Percentiles rank a stretch among this genome's conserved stretches.
Evolutionary conservation across 805 yeast genomes (phyloP).

Genomic region (Brettanomyces anomalus): DNA sequence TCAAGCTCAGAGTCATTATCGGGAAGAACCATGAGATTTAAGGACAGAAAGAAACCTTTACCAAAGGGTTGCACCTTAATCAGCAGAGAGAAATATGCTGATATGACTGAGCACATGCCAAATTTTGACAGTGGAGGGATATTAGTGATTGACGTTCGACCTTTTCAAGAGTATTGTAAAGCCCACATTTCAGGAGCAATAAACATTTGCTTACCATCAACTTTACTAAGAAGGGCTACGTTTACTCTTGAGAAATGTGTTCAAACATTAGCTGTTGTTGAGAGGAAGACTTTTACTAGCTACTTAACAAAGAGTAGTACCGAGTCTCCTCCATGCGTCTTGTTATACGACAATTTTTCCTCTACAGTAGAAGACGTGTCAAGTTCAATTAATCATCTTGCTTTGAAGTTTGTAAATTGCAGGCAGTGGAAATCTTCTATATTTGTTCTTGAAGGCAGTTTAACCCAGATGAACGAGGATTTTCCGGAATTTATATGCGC

Average conservation of each 20-base stretch:
- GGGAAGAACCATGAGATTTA: background rate
- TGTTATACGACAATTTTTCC: conserved; percentile 43
- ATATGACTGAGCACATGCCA: background rate
- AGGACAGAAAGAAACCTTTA: background rate
- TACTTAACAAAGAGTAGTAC: conserved; percentile 22
- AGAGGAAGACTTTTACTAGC: conserved; percentile 32
- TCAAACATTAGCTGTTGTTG: conserved; percentile 48
- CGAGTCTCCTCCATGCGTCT: conserved; percentile 31
- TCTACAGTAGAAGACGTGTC: conserved; percentile 25
- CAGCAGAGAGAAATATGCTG: background rate
- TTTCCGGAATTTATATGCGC: conserved; percentile 21
- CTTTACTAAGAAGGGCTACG: conserved; percentile 66
- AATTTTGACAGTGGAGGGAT: conserved; percentile 11
- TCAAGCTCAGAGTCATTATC: conserved; percentile 1
- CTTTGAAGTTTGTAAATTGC: conserved; percentile 37
- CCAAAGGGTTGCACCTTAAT: background rate
- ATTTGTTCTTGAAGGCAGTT: conserved; percentile 34
- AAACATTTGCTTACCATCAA: conserved; percentile 84
- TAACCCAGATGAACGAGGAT: conserved; percentile 25
- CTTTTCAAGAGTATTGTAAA: conserved; percentile 64
- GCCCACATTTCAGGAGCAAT: conserved; percentile 52
- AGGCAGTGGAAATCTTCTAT: conserved; percentile 32
- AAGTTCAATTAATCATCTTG: conserved; percentile 34
- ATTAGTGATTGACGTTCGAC: conserved; percentile 68
- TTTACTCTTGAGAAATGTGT: conserved; percentile 58